Evolutionary conservation across 768 basidiomycete species (phyloP).

Genomic region (Russula griseocarnosa): DNA sequence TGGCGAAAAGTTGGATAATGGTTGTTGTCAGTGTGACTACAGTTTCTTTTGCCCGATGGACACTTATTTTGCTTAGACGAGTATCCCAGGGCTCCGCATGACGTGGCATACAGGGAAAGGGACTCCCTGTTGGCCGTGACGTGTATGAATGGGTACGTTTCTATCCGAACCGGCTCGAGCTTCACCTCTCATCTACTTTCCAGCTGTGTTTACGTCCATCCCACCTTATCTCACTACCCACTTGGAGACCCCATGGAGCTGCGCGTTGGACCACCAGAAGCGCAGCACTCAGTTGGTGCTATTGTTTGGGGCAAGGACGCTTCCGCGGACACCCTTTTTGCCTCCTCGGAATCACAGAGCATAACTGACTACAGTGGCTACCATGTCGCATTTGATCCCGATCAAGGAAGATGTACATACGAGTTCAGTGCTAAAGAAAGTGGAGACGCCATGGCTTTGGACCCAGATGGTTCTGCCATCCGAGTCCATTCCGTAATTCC

Average conservation of each 20-base stretch:
- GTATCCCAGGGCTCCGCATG: slow-evolving; percentile 20
- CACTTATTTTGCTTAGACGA: slow-evolving; percentile 10
- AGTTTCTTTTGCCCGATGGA: not conserved
- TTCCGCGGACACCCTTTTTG: slow-evolving; percentile 22
- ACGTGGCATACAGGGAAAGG: slow-evolving; percentile 17
- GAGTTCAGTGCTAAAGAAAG: slow-evolving; percentile 16
- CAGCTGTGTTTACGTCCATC: slow-evolving; percentile 20
- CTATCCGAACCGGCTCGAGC: not conserved
- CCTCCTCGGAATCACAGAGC: slow-evolving; percentile 26
- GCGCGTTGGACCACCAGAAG: slow-evolving; percentile 12
- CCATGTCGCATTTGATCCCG: slow-evolving; percentile 24
- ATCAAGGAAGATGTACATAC: slow-evolving; percentile 9
- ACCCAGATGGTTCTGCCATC: slow-evolving; percentile 18
- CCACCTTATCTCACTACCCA: not conserved
- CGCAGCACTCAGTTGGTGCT: slow-evolving; percentile 23
- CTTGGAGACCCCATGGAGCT: slow-evolving; percentile 18
- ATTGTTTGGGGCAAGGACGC: slow-evolving; percentile 21
- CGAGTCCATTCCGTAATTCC: not conserved
- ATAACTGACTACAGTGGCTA: slow-evolving; percentile 15
- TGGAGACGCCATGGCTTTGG: slow-evolving; percentile 27
- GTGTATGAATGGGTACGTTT: slow-evolving; percentile 22
- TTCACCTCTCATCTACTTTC: not conserved
- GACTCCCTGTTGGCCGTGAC: slow-evolving; percentile 24
- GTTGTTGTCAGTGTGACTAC: not conserved
- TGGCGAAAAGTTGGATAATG: slow-evolving; percentile 9